Conservation (phyloP, 371 early-diverging fungal species). For the Syncephalastrum contaminatum region DNA sequence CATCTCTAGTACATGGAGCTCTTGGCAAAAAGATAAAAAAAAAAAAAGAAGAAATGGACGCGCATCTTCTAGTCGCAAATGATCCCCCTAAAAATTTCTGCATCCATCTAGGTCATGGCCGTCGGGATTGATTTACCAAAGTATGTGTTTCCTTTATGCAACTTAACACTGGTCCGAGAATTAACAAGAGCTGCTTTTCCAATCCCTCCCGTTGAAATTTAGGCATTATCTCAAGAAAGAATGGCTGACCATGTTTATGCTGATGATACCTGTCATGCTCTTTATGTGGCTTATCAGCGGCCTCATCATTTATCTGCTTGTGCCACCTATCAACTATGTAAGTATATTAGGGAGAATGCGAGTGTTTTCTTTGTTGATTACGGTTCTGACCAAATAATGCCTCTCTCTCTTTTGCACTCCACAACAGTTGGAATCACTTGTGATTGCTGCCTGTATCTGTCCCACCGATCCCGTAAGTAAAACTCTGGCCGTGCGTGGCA, state of each 20-base stretch:
- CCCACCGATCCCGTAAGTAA: conserved; percentile 92
- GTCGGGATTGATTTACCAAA: conserved; percentile 83
- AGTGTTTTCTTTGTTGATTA: neutral
- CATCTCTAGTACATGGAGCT: neutral
- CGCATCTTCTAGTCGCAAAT: neutral
- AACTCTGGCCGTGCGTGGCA: neutral
- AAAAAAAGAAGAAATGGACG: no score
- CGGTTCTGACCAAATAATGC: no score
- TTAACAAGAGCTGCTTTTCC: conserved; percentile 8
- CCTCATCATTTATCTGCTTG: conserved; percentile 61
- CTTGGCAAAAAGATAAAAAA: conserved; percentile 1
- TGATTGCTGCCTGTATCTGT: conserved; percentile 87
- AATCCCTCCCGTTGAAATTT: neutral
- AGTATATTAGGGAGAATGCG: conserved; percentile 15
- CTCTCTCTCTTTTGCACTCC: neutral
- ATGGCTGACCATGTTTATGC: conserved; percentile 67
- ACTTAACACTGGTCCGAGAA: neutral
- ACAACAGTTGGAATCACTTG: conserved; percentile 63
- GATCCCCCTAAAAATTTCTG: neutral
- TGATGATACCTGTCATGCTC: conserved; percentile 85
- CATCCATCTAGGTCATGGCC: conserved; percentile 71
- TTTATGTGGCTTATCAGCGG: conserved; percentile 86
- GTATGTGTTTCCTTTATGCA: conserved; percentile 25
- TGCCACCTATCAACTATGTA: conserved; percentile 68
- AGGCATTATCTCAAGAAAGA: conserved; percentile 60